These are phyloP conservation scores for Solanum tarijense DNA, from an alignment of 257 asterid genomes.

Conservation along the genomic window DNA sequence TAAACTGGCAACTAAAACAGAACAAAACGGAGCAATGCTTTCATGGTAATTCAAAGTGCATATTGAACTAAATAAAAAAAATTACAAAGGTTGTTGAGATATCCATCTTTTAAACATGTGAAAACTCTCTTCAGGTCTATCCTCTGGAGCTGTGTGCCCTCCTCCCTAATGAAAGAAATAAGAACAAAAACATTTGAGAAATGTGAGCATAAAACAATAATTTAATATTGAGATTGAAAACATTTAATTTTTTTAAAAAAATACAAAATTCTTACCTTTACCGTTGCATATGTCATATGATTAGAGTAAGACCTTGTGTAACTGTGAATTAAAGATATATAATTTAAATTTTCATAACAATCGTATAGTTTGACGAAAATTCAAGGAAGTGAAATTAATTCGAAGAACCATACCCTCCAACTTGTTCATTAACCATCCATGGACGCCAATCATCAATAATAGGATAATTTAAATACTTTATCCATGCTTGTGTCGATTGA, in stretches of 20 bases:
- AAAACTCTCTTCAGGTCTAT: not conserved
- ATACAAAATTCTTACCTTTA: slow-evolving; percentile 12
- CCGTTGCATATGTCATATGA: slow-evolving; percentile 29
- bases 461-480: not conserved
- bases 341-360: not conserved
- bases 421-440: slow-evolving; percentile 29
- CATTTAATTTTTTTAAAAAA: fast-evolving
- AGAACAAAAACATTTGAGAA: not conserved
- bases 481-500: slow-evolving; percentile 11
- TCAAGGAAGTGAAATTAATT: not conserved
- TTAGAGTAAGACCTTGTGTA: slow-evolving; percentile 19
- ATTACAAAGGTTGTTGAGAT: not conserved
- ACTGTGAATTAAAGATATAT: not conserved
- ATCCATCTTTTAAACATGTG: not conserved
- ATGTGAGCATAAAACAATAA: not conserved
- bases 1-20: not conserved
- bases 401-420: slow-evolving; percentile 29
- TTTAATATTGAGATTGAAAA: not conserved
- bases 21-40: not conserved
- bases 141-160: not conserved
- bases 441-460: slow-evolving; percentile 11
- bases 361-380: not conserved
- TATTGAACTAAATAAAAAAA: not conserved
- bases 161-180: not conserved
- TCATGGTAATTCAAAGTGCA: not conserved